Base-by-base conservation (phyloP, 768 basidiomycete species). In the Lentinula guzmanii region DNA sequence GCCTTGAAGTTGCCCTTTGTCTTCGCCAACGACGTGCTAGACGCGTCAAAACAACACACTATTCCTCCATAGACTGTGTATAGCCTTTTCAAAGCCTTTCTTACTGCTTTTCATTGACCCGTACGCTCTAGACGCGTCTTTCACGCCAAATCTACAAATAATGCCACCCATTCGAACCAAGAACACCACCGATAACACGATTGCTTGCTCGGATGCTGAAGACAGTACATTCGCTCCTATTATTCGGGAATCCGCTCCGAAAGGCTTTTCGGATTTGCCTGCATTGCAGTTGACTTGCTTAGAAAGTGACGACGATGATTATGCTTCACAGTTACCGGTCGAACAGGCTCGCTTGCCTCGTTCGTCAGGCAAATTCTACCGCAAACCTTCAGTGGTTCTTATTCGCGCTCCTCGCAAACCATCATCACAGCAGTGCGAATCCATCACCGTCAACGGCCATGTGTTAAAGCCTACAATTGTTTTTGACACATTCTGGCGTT, bases 401-500 rank as follows among this genome's bases (percentile, higher is more conserved):
- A 39, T 8, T 13, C 37, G 37, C 13, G 13, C 37, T 39, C 37
- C 7, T 39, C 37, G 9, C 21, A n/a, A 48, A 18, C 21, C 46
- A 48, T 18, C 46, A 48, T 18, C 46, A 48, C 46, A 16, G 46
- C 46, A 24, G 42, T 43, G 6, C 42, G 16, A 43, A 48, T 28
- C 18, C 21, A 73, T 81, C 62, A 74, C 64, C 45, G 65, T 85
- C 51, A 72, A 68, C 33, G 77, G 78, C 15, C 67, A 76, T 13
- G 64, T 62, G 7, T 76, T 84, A 21, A 65, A 67, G 42, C 78
- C 83, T 1, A 83, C 84, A 0, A 72, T 78, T 34, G 81, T 78
- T 13, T 86, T 87, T 60, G 82, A 87, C 67, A 82, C 84, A 0
- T 83, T 87, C 67, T 87, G 83, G 82, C 66, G 74, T 13, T 81